Evolutionary conservation across 441 rosid species (phyloP).

Genomic region (Rhodomyrtus psidioides): DNA sequence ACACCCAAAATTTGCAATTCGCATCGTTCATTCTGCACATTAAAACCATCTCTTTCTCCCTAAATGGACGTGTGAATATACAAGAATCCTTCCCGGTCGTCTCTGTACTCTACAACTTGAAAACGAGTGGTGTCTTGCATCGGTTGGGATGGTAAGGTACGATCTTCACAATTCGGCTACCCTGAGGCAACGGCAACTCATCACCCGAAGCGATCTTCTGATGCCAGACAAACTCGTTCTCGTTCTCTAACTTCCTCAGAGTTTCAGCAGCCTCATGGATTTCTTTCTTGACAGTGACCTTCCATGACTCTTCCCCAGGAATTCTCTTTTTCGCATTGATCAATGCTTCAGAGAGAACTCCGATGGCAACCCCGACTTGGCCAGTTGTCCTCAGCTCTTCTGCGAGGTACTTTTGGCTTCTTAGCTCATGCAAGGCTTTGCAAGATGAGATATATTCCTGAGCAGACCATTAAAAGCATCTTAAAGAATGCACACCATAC

Average conservation of each 20-base stretch:
- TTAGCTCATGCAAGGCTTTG: constrained; percentile 57
- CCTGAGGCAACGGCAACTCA: constrained; percentile 49
- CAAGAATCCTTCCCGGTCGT: not conserved
- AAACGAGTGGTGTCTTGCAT: constrained; percentile 41
- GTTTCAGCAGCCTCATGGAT: constrained; percentile 23
- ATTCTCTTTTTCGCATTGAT: constrained; percentile 18
- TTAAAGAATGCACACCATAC: not conserved
- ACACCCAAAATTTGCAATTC: not conserved
- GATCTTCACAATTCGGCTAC: constrained; percentile 45
- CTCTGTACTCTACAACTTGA: constrained; percentile 25
- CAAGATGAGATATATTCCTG: constrained; percentile 53
- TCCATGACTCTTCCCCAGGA: constrained; percentile 55
- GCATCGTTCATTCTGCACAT: not conserved
- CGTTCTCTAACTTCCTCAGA: constrained; percentile 42
- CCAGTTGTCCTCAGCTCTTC: constrained; percentile 26
- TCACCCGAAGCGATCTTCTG: constrained; percentile 36
- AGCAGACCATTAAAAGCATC: not conserved
- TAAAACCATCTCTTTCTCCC: not conserved
- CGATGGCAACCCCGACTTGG: constrained; percentile 47
- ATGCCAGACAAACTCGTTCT: constrained; percentile 53
- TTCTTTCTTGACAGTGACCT: constrained; percentile 28
- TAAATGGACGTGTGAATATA: not conserved
- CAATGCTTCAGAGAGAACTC: constrained; percentile 46
- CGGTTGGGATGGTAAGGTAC: constrained; percentile 41
- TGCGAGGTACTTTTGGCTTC: constrained; percentile 45